Percentiles rank a stretch among this genome's conserved stretches.
These are phyloP conservation scores for Serendipita indica DNA, from an alignment of 768 basidiomycete genomes.

Conservation along the genomic window DNA sequence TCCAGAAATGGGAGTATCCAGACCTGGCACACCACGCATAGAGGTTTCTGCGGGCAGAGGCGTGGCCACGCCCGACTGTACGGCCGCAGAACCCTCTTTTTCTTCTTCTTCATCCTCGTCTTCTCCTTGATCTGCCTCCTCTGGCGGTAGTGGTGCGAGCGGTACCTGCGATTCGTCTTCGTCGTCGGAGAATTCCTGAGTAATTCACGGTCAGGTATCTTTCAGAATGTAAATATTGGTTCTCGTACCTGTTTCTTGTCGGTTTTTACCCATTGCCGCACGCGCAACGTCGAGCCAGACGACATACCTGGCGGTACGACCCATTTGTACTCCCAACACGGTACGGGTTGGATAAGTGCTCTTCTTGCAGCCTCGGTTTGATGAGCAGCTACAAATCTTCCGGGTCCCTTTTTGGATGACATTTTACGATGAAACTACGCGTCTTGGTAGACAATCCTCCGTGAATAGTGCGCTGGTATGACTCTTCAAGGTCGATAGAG, in stretches of 20 bases:
- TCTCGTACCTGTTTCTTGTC: conserved; percentile 55
- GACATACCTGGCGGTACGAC: conserved; percentile 40
- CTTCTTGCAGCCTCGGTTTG: conserved; percentile 6
- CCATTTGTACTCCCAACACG: conserved; percentile 74
- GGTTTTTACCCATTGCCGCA: conserved; percentile 68
- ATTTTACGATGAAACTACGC: too few relatives aligned
- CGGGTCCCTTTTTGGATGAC: conserved; percentile 4
- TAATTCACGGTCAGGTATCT: not conserved
- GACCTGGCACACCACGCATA: conserved; percentile 2
- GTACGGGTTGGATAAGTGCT: conserved; percentile 70
- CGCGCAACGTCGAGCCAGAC: conserved; percentile 43
- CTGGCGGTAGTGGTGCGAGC: conserved; percentile 62
- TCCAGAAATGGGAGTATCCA: not conserved
- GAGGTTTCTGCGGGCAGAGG: not conserved
- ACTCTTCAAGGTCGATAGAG: too few relatives aligned
- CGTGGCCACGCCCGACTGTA: conserved; percentile 21
- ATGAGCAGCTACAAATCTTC: conserved; percentile 6
- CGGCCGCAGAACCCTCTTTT: conserved; percentile 37
- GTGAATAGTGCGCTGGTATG: too few relatives aligned
- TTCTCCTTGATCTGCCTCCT: conserved; percentile 47
- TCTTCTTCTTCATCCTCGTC: conserved; percentile 68
- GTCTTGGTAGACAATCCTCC: too few relatives aligned
- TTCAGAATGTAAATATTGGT: not conserved
- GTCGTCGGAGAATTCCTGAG: conserved; percentile 76
- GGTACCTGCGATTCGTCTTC: conserved; percentile 69